A percentile compares a stretch with the other conserved stretches of the same genome.
phyloP scores from a whole-genome alignment of 225 moss, liverwort and hornwort species.

The Rhytidiadelphus loreus region DNA sequence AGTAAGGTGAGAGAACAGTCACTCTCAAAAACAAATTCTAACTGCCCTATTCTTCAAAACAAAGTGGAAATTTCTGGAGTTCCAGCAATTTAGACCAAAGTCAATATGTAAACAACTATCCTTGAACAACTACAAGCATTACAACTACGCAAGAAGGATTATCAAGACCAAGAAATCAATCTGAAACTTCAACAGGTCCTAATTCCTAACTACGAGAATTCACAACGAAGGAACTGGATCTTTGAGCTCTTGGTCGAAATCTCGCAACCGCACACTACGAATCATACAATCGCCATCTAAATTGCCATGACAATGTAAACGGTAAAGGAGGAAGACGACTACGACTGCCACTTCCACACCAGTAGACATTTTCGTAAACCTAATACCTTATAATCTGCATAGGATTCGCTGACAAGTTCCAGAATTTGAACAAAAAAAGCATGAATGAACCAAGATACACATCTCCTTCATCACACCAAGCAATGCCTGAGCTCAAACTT shows the following conservation, averaged over 20 bases:
- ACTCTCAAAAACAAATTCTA: background rate
- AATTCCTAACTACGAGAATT: background rate
- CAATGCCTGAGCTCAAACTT: constrained; percentile 13
- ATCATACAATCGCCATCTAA: background rate
- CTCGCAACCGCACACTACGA: background rate
- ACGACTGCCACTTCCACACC: background rate
- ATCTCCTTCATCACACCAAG: background rate
- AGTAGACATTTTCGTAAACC: background rate
- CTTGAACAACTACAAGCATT: background rate
- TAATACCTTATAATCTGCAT: background rate
- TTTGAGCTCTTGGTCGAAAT: background rate
- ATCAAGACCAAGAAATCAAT: background rate
- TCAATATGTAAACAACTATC: background rate
- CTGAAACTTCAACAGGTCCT: background rate
- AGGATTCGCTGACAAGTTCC: background rate
- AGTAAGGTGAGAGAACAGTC: background rate
- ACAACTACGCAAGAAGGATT: background rate
- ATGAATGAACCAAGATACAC: background rate
- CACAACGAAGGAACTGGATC: background rate
- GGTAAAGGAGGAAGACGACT: background rate
- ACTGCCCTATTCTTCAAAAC: background rate
- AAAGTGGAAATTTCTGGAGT: background rate
- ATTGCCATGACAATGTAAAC: background rate
- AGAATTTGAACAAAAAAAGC: background rate
- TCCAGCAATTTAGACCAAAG: background rate